Conservation (phyloP, 2,329 filamentous ascomycete species). For the Metarhizium album region DNA sequence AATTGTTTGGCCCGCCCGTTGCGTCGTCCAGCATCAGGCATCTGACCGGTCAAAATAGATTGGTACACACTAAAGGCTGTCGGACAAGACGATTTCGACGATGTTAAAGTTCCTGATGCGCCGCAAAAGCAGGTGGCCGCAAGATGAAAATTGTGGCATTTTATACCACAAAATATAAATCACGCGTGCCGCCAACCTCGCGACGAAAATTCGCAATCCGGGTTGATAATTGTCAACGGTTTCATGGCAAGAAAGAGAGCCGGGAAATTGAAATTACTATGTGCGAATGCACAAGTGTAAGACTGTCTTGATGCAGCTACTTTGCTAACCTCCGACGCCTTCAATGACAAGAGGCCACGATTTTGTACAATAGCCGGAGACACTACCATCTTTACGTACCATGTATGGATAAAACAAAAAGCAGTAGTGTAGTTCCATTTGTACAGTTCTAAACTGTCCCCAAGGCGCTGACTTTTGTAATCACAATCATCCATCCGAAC, state of each 20-base stretch:
- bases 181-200: not conserved
- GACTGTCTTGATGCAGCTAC: not conserved
- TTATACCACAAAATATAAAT: not conserved
- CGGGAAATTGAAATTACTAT: not conserved
- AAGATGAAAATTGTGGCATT: constrained; percentile 14
- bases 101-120: constrained; percentile 78
- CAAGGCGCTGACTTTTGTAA: not conserved
- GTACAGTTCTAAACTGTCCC: not conserved
- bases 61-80: constrained; percentile 66
- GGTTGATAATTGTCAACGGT: not conserved
- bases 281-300: not conserved
- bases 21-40: constrained; percentile 8
- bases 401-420: constrained; percentile 1
- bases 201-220: not conserved
- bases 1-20: constrained; percentile 16
- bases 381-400: not conserved
- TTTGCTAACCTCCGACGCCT: not conserved
- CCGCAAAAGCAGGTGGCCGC: constrained; percentile 39
- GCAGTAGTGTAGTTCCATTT: not conserved
- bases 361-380: constrained; percentile 1
- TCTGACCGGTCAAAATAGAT: constrained; percentile 27
- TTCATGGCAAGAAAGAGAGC: not conserved
- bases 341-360: not conserved
- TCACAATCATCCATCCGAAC: not conserved
- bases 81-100: constrained; percentile 93